A percentile compares a stretch with the other conserved stretches of the same genome.
Conservation (phyloP, 75 land plant species). For the Sequoia sempervirens region DNA sequence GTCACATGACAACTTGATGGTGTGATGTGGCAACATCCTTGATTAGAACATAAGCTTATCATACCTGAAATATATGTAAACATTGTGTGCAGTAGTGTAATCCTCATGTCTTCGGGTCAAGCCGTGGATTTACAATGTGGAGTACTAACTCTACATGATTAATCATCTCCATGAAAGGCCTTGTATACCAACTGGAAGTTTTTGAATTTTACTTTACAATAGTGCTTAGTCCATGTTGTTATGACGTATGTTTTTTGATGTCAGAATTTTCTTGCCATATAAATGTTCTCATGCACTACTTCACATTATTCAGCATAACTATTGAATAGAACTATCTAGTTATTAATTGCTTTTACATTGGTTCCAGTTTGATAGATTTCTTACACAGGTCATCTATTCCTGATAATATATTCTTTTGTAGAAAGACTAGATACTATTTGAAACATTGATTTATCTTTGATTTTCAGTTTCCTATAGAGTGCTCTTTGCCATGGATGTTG, state of each 20-base stretch:
- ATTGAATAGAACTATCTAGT: not conserved
- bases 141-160: not conserved
- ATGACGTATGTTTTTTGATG: not conserved
- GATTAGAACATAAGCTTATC: not conserved
- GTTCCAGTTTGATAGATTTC: not conserved
- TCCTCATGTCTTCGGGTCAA: not conserved
- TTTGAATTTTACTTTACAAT: not conserved
- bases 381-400: not conserved
- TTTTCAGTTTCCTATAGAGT: conserved; percentile 97
- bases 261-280: not conserved
- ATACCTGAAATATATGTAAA: not conserved
- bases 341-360: not conserved
- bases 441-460: not conserved
- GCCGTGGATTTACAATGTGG: not conserved
- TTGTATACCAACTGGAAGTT: not conserved
- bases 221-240: not conserved
- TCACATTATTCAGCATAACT: not conserved
- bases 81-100: not conserved
- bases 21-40: not conserved
- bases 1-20: not conserved
- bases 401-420: not conserved
- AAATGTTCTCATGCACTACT: not conserved
- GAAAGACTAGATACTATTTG: not conserved
- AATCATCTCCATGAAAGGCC: not conserved
- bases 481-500: conserved; percentile 99